Conservation (phyloP, 176 grass and related monocot genomes). For the bread wheat (Triticum aestivum) region DNA sequence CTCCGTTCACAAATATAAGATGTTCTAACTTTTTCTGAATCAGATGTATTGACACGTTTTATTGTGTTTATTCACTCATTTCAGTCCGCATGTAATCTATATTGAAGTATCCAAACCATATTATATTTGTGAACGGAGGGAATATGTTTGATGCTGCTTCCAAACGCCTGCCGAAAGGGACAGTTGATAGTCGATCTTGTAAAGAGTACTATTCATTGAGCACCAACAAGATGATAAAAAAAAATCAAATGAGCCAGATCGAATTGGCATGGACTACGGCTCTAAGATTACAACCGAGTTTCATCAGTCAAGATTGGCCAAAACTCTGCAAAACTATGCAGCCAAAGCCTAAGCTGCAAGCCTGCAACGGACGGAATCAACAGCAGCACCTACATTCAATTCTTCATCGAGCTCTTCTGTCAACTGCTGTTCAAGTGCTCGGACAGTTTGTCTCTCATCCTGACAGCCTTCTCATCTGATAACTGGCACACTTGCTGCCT, state of each 20-base stretch:
- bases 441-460: slow-evolving; percentile 53
- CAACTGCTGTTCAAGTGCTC: slow-evolving; percentile 40
- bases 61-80: too few species aligned
- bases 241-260: background rate
- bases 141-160: too few species aligned
- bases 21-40: too few species aligned
- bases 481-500: slow-evolving; percentile 65
- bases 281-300: slow-evolving; percentile 24
- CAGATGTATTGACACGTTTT: too few species aligned
- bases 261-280: slow-evolving; percentile 13
- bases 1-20: too few species aligned
- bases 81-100: too few species aligned
- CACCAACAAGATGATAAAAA: background rate
- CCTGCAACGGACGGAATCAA: slow-evolving; percentile 11
- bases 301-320: background rate
- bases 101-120: too few species aligned
- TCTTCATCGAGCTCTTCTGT: slow-evolving; percentile 2
- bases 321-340: slow-evolving; percentile 40
- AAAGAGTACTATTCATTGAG: background rate
- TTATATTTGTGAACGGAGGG: too few species aligned
- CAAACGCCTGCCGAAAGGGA: too few species aligned
- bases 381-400: background rate
- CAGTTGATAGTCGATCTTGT: background rate
- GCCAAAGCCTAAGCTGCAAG: slow-evolving; percentile 26
- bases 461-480: slow-evolving; percentile 56